Base-by-base conservation (phyloP, 441 rosid species). In the Eruca vesicaria region DNA sequence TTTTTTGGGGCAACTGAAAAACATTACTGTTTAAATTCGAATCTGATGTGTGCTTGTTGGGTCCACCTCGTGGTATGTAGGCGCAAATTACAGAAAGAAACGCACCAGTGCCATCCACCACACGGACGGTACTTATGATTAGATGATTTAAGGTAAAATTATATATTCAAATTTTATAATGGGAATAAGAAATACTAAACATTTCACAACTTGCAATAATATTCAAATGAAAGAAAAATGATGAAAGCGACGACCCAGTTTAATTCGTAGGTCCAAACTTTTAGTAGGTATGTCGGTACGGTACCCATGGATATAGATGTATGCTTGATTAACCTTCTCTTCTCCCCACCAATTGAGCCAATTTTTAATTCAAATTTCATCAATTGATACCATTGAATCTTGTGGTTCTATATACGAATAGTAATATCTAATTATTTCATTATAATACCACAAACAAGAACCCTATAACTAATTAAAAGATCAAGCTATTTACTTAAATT, bases 181-280 rank as follows among this genome's bases (percentile, higher is more conserved):
- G 35, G 43, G 21, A 32, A 63, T 63, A 64, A 64, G 26, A 63
- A 38, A 55, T 15, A 7, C 33, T 32, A 32, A n/a, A 36, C 12
- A 36, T 38, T 38, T 12, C 50, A 43, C 50, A 2, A 58, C 41
- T 15, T 21, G 61, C 32, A 15, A 72, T 77, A 38, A 32, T 65
- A 58, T 50, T 50, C 21, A 16, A 72, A 61, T 33, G 55, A 61
- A 63, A 55, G 15, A 31, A 38, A 72, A 41, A 53, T 72, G 74
- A 72, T 72, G 81, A 78, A 68, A 78, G 63, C 74, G 77, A 73
- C 74, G 78, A 73, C 66, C 71, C 81, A 55, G 33, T 55, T 31
- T 28, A 78, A 78, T 66, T 41, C 53, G 78, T 78, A 78, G 78
- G 81, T 73, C 81, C 81, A 67, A 73, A 68, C 2, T 74, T 68